Conservation (phyloP, 257 asterid genomes). For the Nicotiana tabacum region DNA sequence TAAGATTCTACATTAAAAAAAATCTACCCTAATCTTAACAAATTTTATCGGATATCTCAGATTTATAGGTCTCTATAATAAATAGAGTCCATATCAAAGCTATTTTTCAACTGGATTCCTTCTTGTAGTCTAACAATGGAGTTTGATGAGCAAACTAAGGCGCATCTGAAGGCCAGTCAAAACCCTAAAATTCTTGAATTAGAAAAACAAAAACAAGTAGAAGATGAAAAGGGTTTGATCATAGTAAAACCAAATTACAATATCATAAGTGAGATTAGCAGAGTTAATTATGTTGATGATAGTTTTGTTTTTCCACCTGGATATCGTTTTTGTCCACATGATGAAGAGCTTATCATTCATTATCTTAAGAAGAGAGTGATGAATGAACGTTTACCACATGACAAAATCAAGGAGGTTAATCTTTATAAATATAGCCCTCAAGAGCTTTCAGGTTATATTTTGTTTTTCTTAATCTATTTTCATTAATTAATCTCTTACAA, state of each 20-base stretch:
- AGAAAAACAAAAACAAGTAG: neutral
- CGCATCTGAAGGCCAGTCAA: neutral
- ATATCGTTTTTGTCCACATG: conserved; percentile 13
- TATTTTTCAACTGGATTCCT: neutral
- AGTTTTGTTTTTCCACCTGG: conserved; percentile 5
- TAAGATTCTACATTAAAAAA: no score
- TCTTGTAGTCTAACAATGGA: neutral
- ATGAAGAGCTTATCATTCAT: conserved; percentile 9
- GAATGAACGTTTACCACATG: neutral
- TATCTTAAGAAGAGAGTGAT: conserved; percentile 8
- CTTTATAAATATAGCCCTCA: neutral
- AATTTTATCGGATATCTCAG: neutral
- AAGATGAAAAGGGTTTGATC: neutral
- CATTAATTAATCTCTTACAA: neutral
- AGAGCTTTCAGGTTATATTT: conserved; percentile 4
- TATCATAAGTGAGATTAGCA: neutral
- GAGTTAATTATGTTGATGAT: neutral
- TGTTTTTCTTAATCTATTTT: neutral
- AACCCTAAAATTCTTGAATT: neutral
- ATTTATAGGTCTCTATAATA: neutral
- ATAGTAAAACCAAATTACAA: neutral
- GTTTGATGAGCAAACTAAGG: neutral
- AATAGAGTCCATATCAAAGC: neutral
- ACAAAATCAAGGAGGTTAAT: conserved; percentile 7
- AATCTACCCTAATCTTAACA: neutral